Evolutionary conservation across 179 eudicot genomes (phyloP), one percentile per base, ranked within the genome.

Genomic region (Amaranthus tricolor): DNA sequence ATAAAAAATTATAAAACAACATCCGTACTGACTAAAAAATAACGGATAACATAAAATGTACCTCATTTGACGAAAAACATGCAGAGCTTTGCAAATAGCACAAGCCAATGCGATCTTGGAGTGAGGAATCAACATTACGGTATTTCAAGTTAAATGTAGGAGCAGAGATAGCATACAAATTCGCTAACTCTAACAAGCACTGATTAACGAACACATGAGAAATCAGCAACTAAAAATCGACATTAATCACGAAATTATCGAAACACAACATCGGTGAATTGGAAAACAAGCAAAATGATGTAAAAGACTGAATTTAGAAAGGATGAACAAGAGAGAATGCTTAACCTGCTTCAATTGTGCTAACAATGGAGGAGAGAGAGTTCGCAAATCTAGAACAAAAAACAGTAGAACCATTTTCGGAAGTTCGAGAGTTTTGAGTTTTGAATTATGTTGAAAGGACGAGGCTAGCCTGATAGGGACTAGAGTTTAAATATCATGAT

Each of bases 341-440:
- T 40, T 70, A 75, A 88, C 97, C 84, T 90, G 89, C 82, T 89
- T 89, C 50, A 92, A 43, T 48, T 83, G 85, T 74, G 86, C 80
- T 60, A 92, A 77, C 49, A 85, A 60, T 54, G 88, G 79, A 84
- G 89, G 93, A 73, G 91, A 83, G 62, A 92, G 78, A 72, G 84
- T 87, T 21, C 89, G 85, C 52, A 92, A 77, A 87, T 90, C 93
- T 71, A 92, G 81, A 19, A 85, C 87, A 83, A 92, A 90, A 75
- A 91, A 87, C 17, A 90, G 77, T 79, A 90, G 62, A 76, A 76
- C 89, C 92, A 88, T 91, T 44, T 56, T 68, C 74, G 60, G 73
- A 62, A 52, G 9, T 45, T 31, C 20, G 51, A 58, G 13, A 50
- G 63, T 51, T 51, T 0, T 16, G 69, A 20, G 19, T 0, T 51